Base-by-base conservation (phyloP, 257 asterid species). In the Lycium ferocissimum region DNA sequence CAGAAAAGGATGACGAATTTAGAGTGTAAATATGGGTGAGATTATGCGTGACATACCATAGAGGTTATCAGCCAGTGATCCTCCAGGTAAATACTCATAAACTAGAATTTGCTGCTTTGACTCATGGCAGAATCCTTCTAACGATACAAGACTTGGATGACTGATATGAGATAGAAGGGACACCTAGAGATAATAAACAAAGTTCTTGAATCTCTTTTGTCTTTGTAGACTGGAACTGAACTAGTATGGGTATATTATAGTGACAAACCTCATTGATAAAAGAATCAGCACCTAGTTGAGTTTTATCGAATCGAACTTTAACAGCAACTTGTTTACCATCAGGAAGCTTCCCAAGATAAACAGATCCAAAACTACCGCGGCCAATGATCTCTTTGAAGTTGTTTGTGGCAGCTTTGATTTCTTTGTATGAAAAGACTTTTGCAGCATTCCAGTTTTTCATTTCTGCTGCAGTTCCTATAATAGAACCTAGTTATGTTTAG, bases 81-180 rank as follows among this genome's bases (percentile, higher is more conserved):
- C 98, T 71, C 96, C 94, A 4, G 95, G 90, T 88, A 93, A 89
- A 79, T 92, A 96, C 86, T 96, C 99, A 47, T 96, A 94, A 35
- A 96, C 95, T 51, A 96, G 97, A 88, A 96, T 93, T 84, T 96
- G 99, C 85, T 96, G 98, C 91, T 92, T 96, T 33, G 98, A 85
- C 71, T 94, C 97, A 35, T 91, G 94, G 89, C 99, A 96, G 87
- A 92, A 94, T 82, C 99, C 99, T 90, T 94, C 98, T 84, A 96
- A 76, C 9, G 92, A 90, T 56, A 94, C 95, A 8, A 96, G 98
- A 86, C 91, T 93, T 86, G 91, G 94, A 85, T 96, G 99, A 35
- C 91, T 92, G 85, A 94, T 91, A 90, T 90, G 94, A 47, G 98
- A 96, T 49, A 96, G 88, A 82, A 93, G 97, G 59, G 94, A 90